Evolutionary conservation across 1,139 yeast species (phyloP).

Genomic region (Candida glucosophila): DNA sequence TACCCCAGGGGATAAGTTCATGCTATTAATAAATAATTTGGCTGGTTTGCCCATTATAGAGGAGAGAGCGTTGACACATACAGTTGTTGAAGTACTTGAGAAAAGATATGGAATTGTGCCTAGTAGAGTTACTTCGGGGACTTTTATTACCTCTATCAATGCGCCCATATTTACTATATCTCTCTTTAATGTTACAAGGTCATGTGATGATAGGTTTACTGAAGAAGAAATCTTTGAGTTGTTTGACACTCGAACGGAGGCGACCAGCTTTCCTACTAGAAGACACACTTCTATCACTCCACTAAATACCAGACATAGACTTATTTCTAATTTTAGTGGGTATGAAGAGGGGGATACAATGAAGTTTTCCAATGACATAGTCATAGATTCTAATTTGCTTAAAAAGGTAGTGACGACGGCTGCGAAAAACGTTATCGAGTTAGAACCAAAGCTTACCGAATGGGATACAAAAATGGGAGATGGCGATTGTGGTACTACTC

Average conservation of each 20-base stretch:
- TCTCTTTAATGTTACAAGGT: constrained; percentile 33
- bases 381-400: constrained; percentile 21
- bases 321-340: constrained; percentile 26
- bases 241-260: constrained; percentile 27
- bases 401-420: constrained; percentile 23
- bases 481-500: constrained; percentile 45
- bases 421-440: constrained; percentile 27
- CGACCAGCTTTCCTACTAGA: constrained; percentile 9
- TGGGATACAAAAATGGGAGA: constrained; percentile 47
- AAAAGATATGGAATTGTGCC: constrained; percentile 28
- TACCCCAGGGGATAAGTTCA: constrained; percentile 25
- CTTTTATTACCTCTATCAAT: constrained; percentile 42
- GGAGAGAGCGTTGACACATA: constrained; percentile 16
- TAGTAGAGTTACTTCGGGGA: constrained; percentile 34
- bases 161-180: constrained; percentile 46
- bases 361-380: constrained; percentile 15
- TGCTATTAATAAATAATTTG: constrained; percentile 39
- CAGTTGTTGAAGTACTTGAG: constrained; percentile 19
- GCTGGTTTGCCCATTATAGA: constrained; percentile 46
- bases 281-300: background rate
- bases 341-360: constrained; percentile 19
- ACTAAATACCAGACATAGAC: constrained; percentile 10
- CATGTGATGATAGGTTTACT: constrained; percentile 17
- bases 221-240: constrained; percentile 25
- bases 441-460: constrained; percentile 38